A percentile compares a stretch with the other conserved stretches of the same genome.
phyloP scores from a whole-genome alignment of 805 yeast genomes.

The Lachancea nothofagi region DNA sequence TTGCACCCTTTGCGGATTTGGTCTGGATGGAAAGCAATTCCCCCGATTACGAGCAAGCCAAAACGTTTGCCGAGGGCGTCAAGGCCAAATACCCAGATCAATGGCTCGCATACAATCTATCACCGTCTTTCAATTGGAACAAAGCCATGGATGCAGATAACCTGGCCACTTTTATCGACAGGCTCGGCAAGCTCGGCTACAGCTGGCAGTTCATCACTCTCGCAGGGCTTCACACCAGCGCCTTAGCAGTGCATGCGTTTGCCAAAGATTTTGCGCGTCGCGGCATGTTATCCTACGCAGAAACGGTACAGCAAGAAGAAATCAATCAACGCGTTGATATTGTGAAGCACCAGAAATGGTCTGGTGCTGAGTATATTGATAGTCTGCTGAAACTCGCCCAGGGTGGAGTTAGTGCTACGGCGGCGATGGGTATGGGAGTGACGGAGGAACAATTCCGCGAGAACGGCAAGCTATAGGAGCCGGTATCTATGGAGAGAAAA shows the following conservation, averaged over 20 bases:
- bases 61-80: conserved; percentile 91
- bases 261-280: conserved; percentile 68
- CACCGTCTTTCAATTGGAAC: conserved; percentile 98
- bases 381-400: conserved; percentile 81
- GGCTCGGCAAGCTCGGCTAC: conserved; percentile 84
- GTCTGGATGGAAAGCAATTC: conserved; percentile 98
- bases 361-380: conserved; percentile 96
- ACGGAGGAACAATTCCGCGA: conserved; percentile 90
- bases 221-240: conserved; percentile 95
- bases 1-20: conserved; percentile 90
- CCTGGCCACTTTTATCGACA: conserved; percentile 83
- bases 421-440: conserved; percentile 98
- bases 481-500: too few relatives aligned
- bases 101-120: conserved; percentile 95
- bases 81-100: conserved; percentile 74
- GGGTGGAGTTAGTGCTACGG: conserved; percentile 92
- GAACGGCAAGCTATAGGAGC: conserved; percentile 6
- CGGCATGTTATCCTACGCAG: conserved; percentile 97
- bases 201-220: conserved; percentile 97
- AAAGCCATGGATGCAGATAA: conserved; percentile 83
- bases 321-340: conserved; percentile 88
- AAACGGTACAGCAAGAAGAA: conserved; percentile 78
- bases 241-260: conserved; percentile 82
- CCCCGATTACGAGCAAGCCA: conserved; percentile 90
- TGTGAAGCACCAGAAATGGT: conserved; percentile 97